Conservation (phyloP, 116 monocot genomes). For the Zostera marina region DNA sequence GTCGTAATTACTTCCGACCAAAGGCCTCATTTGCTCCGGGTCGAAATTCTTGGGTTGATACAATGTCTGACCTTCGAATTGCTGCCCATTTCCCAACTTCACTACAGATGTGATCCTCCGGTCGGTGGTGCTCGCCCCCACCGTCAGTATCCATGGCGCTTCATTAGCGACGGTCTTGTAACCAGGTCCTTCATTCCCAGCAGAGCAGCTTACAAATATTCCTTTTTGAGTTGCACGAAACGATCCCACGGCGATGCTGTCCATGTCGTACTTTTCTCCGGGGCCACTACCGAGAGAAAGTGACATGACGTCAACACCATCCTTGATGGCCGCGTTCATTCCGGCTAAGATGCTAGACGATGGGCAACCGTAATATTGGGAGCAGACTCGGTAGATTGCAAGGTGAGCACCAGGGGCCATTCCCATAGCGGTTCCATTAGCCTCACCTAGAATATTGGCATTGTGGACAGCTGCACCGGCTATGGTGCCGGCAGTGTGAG, state of each 20-base stretch:
- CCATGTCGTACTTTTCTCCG: neutral
- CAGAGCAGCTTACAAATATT: conserved; percentile 19
- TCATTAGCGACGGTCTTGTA: conserved; percentile 8
- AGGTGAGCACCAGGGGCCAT: conserved; percentile 20
- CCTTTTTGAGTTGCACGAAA: conserved; percentile 17
- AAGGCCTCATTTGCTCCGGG: conserved; percentile 2
- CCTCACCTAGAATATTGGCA: conserved; percentile 4
- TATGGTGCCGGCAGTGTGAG: conserved; percentile 7
- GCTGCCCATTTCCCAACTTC: conserved; percentile 9
- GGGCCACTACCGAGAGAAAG: conserved; percentile 15
- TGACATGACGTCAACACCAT: conserved; percentile 33
- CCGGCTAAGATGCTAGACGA: conserved; percentile 14
- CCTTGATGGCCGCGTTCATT: conserved; percentile 17
- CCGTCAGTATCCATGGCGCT: conserved; percentile 30
- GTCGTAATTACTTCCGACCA: conserved; percentile 1
- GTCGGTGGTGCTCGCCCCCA: conserved; percentile 23
- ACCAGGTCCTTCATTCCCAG: conserved; percentile 16
- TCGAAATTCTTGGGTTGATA: conserved; percentile 3
- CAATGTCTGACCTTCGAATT: conserved; percentile 15
- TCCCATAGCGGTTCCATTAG: conserved; percentile 7
- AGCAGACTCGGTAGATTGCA: conserved; percentile 11
- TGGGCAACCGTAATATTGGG: neutral
- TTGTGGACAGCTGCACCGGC: neutral
- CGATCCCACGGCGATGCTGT: conserved; percentile 15
- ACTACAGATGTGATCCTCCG: conserved; percentile 11